Conservation (phyloP, 495 filamentous ascomycete species). For the Trichoderma asperelloides region DNA sequence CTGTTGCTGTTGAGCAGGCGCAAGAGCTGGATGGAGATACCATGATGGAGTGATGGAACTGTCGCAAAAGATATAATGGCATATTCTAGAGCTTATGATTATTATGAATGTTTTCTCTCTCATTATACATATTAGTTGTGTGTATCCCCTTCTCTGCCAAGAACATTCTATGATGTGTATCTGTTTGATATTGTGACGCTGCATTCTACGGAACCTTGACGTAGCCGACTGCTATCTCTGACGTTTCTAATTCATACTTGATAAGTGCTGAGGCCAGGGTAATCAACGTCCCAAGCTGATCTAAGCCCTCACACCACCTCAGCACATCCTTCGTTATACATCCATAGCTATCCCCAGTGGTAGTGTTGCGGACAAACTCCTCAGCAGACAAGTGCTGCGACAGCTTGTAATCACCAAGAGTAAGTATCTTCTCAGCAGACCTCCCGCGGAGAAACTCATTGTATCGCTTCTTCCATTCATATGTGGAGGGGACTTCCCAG, state of each 20-base stretch:
- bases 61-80: neutral
- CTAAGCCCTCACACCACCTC: neutral
- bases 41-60: constrained; percentile 9
- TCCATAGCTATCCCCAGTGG: neutral
- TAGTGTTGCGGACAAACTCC: neutral
- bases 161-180: neutral
- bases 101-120: constrained; percentile 9
- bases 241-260: constrained; percentile 9
- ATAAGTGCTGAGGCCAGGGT: neutral
- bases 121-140: neutral
- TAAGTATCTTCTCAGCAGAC: neutral
- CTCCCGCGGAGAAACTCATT: neutral
- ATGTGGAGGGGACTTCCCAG: constrained; percentile 3
- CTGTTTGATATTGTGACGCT: neutral
- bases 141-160: neutral
- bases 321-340: neutral
- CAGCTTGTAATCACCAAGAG: neutral
- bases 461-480: neutral
- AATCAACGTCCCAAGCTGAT: neutral
- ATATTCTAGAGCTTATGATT: constrained; percentile 16
- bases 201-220: neutral
- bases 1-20: constrained; percentile 7
- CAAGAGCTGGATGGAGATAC: constrained; percentile 10
- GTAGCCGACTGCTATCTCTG: neutral
- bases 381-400: neutral